Evolutionary conservation across 129 eudicot genomes (phyloP), one percentile per base, ranked within the genome.

Genomic region (Centella asiatica): DNA sequence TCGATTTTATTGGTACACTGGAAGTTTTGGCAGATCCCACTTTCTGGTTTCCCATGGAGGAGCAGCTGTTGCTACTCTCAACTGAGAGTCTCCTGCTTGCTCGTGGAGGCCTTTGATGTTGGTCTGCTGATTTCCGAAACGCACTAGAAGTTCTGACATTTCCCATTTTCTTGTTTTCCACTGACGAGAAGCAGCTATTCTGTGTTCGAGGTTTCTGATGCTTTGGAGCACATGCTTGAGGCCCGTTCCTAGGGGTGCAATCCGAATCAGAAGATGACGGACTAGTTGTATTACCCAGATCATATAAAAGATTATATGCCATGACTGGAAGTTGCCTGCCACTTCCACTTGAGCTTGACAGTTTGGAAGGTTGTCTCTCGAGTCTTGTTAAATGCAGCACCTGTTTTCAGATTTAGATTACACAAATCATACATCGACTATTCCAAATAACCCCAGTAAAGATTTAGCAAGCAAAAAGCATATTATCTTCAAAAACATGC

Each of bases 231-330:
- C 70, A 71, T 57, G 57, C 17, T 26, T 53, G 81, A 13, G 19
- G 55, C 34, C 40, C 58, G 45, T 58, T 70, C 37, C 53, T 71
- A 13, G 69, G 28, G 28, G 81, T 47, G 37, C 78, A 68, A 66
- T 92, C 98, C 44, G 95, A 87, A 87, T 87, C 96, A 27, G 85
- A 84, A 37, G 98, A 92, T 7, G 83, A 80, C 26, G 88, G 82
- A 48, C 90, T 72, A 27, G 94, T 85, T 19, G 89, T 73, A 68
- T 86, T 81, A 39, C 82, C 98, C 95, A 92, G 87, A 67, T 81
- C 88, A 29, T 81, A 92, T 19, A 92, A 40, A 44, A 92, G 70
- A 53, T 92, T 92, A 68, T 92, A 90, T 15, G 83, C 51, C 95
- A 92, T 73, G 33, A 56, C 36, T 1, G 98, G 95, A 60, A 79